phyloP scores from a whole-genome alignment of 2,329 filamentous ascomycete genomes.

The Aspergillus aculeatinus region DNA sequence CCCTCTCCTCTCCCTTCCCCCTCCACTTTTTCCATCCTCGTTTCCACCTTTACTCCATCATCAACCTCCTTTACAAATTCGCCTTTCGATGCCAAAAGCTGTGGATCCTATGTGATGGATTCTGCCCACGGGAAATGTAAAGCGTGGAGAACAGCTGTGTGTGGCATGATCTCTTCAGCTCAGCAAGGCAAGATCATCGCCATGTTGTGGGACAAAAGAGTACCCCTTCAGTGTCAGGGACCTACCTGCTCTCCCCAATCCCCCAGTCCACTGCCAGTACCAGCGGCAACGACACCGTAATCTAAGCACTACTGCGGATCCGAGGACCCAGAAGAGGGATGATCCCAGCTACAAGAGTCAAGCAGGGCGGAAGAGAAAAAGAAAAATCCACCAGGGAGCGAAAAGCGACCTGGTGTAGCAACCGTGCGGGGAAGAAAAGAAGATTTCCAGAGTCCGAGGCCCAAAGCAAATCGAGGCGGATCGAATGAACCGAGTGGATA shows the following conservation, averaged over 20 bases:
- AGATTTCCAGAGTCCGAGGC: slow-evolving; percentile 12
- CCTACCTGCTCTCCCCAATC: background rate
- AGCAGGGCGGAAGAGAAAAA: background rate
- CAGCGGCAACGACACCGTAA: background rate
- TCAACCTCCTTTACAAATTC: background rate
- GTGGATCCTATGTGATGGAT: background rate
- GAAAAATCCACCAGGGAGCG: too few relatives aligned
- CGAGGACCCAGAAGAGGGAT: background rate
- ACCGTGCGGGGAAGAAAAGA: slow-evolving; percentile 25
- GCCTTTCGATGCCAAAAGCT: background rate
- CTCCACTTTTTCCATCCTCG: background rate
- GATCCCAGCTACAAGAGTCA: background rate
- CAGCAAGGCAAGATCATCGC: background rate
- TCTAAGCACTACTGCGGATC: background rate
- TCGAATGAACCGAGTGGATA: slow-evolving; percentile 17
- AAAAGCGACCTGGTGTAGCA: slow-evolving; percentile 5
- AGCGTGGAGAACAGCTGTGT: background rate
- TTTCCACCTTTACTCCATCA: background rate
- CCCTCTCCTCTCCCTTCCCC: background rate
- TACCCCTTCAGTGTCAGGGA: background rate
- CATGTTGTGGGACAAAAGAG: background rate
- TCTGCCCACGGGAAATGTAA: background rate
- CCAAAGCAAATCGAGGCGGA: slow-evolving; percentile 19
- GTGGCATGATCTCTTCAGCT: background rate
- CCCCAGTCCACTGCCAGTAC: background rate